Base-by-base conservation (phyloP, 2,329 filamentous ascomycete genomes). In the Ophiostoma sp. region DNA sequence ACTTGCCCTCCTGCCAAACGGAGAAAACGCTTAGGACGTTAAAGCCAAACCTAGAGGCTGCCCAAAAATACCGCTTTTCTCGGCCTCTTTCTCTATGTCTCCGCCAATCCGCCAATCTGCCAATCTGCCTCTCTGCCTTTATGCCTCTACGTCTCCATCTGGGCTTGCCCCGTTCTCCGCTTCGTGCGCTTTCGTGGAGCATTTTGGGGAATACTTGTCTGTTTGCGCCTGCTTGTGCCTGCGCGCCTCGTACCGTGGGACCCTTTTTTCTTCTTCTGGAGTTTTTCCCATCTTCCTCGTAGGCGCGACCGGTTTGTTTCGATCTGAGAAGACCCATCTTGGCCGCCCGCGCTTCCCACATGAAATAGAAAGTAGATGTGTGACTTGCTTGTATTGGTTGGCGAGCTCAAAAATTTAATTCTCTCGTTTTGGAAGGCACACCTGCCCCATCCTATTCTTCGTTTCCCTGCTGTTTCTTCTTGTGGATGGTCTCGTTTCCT, bases 391-490 rank as follows among this genome's bases (percentile, higher is more conserved):
- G 42, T 17, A 48, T 48, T 48, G 42, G 64, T 48, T 33, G 64
- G 39, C 39, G 42, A 69, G 42, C 9, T 36, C 39, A 45, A 36
- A 48, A 69, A 71, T 25, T n/a, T 45, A 42, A 39, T 42, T 71
- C 39, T 63, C 69, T 61, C 52, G 69, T 71, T 68, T 68, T 68
- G 64, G 45, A 36, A 69, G 66, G 45, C 45, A 28, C 57, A 33
- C 19, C 19, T 36, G 45, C 45, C 39, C 55, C 39, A 25, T 71
- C 39, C 59, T 70, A 25, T 52, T n/a, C 12, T 19, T 64, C 42
- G 6, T 39, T 36, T 66, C 42, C 70, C 22, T 4, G 25, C 39
- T 66, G 11, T 72, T 55, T 50, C 45, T 48, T 36, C 19, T 42
- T 22, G 33, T 6, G 19, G 25, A 33, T 17, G 9, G 36, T 42